Evolutionary conservation across 192 early-diverging fungal species (phyloP), one percentile per base, ranked within the genome.

Genomic region (Linnemannia zychae): DNA sequence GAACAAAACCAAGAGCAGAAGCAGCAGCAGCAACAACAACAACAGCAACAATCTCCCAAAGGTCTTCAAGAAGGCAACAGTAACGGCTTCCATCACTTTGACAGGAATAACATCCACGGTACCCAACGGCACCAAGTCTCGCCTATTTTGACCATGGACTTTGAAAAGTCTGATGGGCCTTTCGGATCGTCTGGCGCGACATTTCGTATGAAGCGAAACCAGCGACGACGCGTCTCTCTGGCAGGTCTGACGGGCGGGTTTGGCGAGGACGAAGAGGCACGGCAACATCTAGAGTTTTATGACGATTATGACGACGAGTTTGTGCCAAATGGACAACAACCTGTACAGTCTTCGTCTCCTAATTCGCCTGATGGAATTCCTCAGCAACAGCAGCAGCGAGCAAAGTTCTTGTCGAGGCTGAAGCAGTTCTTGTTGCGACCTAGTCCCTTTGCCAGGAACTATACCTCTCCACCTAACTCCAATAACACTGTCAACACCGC

Each of bases 1-100:
- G 81, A 84, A 28, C 81, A 84, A 38, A 84, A 84, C n/a, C 77
- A 84, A 72, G 52, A 81, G 40, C 17, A 57, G 31, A 72, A 74
- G 20, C 63, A 48, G 33, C 77, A 78, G 60, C 49, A 74, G 44
- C 73, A 63, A 20, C 36, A 7, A 15, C 79, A 70, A 68, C 44
- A 76, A 52, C 17, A 60, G 67, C 20, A 52, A 13, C 72, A 37
- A 33, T 15, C 67, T 0, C 46, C 48, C 36, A 3, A 71, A 0
- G 31, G 49, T 53, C 17, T 57, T 28, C 46, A 0, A 4, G 52
- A 31, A 33, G 57, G 24, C 7, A 69, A 24, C 7, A 52, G 31
- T 22, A 36, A 73, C 12, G 57, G 28, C 57, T 15, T 31, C 57
- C 7, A 24, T 24, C 28, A 28, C 28, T 31, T 13, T 28, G 57